Conservation (phyloP, 2,329 filamentous ascomycete species). For the Lachnum nothofagi region DNA sequence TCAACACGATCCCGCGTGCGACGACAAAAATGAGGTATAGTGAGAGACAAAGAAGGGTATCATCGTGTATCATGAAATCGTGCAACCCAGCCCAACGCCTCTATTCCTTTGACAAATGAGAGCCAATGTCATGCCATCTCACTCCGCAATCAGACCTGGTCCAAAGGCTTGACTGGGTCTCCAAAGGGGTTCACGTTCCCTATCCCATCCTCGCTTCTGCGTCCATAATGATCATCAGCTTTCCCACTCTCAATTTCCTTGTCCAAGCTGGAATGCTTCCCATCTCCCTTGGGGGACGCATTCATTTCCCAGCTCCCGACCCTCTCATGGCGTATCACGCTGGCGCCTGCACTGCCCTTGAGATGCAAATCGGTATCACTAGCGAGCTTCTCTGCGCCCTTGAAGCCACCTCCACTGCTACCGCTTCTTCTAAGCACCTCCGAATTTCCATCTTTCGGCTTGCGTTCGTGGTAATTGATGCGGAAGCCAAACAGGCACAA, state of each 20-base stretch:
- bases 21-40: constrained; percentile 10
- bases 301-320: constrained; percentile 33
- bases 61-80: constrained; percentile 15
- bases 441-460: constrained; percentile 6
- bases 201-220: constrained; percentile 26
- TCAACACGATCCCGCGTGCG: not conserved
- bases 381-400: constrained; percentile 29
- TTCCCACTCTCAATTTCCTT: constrained; percentile 20
- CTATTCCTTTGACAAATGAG: constrained; percentile 1
- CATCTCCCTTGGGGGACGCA: constrained; percentile 11
- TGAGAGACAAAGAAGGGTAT: constrained; percentile 27
- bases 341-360: constrained; percentile 22
- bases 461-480: constrained; percentile 13
- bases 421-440: constrained; percentile 13
- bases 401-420: constrained; percentile 28
- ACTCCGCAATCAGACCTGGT: constrained; percentile 21
- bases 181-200: constrained; percentile 25
- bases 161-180: constrained; percentile 27
- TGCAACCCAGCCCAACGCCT: constrained; percentile 2
- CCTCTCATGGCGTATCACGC: constrained; percentile 26
- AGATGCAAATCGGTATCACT: constrained; percentile 29
- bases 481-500: constrained; percentile 26
- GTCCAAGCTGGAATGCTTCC: constrained; percentile 15
- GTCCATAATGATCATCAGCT: constrained; percentile 22
- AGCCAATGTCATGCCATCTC: not conserved